These are phyloP conservation scores for Alternaria postmessia DNA, from an alignment of 2,329 filamentous ascomycete genomes.

Conservation along the genomic window DNA sequence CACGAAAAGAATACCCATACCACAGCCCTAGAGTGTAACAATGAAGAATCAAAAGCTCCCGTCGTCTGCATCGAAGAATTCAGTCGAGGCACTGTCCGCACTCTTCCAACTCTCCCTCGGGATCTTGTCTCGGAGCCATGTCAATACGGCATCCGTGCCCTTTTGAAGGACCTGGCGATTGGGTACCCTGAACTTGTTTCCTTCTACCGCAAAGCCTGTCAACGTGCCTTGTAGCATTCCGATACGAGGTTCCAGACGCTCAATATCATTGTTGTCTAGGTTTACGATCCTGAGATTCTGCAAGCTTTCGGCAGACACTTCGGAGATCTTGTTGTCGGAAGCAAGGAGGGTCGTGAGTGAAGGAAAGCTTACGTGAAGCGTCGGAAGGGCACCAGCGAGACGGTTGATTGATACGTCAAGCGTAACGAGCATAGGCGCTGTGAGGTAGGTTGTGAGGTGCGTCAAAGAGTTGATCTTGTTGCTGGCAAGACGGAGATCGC, in stretches of 20 bases:
- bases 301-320: conserved; percentile 76
- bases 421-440: conserved; percentile 77
- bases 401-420: conserved; percentile 85
- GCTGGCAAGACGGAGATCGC: conserved; percentile 76
- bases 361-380: conserved; percentile 73
- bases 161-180: conserved; percentile 83
- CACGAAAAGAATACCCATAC: not conserved
- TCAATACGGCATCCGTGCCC: conserved; percentile 83
- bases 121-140: conserved; percentile 81
- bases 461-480: conserved; percentile 75
- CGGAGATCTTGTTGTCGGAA: conserved; percentile 79
- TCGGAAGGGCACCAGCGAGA: conserved; percentile 72
- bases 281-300: conserved; percentile 79
- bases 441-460: conserved; percentile 70
- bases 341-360: conserved; percentile 74
- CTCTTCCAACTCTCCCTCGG: conserved; percentile 53
- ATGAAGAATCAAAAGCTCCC: conserved; percentile 18
- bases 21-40: not conserved
- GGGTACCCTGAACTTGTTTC: conserved; percentile 88
- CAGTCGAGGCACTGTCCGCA: conserved; percentile 30
- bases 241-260: conserved; percentile 79
- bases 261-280: conserved; percentile 84
- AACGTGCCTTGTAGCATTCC: conserved; percentile 75
- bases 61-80: conserved; percentile 33
- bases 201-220: conserved; percentile 77